Conservation (phyloP, 306 rosid genomes). For the Boehmeria nivea region DNA sequence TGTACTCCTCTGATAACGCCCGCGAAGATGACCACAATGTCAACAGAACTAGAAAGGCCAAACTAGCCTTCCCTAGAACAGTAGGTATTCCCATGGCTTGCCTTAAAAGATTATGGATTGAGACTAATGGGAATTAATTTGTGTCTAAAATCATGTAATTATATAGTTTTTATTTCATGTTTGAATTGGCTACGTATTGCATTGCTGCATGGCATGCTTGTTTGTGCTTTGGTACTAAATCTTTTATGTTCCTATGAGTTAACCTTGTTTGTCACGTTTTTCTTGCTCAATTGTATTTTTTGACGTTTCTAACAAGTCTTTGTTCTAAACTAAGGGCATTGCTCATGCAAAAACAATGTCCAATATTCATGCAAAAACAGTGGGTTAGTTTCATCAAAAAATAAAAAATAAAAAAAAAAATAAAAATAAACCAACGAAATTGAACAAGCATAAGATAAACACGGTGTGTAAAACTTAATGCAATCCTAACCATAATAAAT, state of each 20-base stretch:
- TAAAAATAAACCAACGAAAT: too few species aligned
- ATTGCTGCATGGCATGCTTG: not conserved
- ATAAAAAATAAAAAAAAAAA: too few species aligned
- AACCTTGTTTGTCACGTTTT: conserved; percentile 27
- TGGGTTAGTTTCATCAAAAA: not conserved
- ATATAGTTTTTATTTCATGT: conserved; percentile 12
- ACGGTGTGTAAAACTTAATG: too few species aligned
- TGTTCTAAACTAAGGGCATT: too few species aligned
- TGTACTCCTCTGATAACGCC: conserved; percentile 19
- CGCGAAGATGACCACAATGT: conserved; percentile 29
- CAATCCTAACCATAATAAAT: too few species aligned
- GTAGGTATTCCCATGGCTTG: conserved; percentile 34
- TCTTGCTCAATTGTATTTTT: conserved; percentile 20
- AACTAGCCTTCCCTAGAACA: conserved; percentile 19
- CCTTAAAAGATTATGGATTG: conserved; percentile 6
- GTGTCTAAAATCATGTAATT: not conserved
- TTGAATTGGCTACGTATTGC: conserved; percentile 15
- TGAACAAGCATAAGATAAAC: too few species aligned
- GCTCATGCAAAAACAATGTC: too few species aligned
- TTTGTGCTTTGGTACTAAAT: not conserved
- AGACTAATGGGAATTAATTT: not conserved
- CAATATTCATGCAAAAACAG: conserved; percentile 14
- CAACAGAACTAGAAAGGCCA: conserved; percentile 30
- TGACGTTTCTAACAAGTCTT: too few species aligned
- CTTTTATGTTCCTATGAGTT: not conserved